phyloP scores from a whole-genome alignment of 2,329 filamentous ascomycete species.

The Colletotrichum chrysophilum region DNA sequence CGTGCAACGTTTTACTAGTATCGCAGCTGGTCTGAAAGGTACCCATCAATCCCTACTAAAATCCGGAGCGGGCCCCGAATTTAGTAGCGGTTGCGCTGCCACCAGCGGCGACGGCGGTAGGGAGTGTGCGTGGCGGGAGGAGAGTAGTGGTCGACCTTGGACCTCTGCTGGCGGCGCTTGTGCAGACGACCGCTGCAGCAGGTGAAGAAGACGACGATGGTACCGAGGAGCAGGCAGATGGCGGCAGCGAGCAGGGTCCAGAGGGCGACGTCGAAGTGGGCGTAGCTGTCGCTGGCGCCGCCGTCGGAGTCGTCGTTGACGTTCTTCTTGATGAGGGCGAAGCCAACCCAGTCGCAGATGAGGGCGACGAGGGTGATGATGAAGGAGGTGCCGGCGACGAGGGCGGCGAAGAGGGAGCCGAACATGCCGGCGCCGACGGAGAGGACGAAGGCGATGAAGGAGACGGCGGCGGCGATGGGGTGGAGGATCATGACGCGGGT shows the following conservation, averaged over 20 bases:
- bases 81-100: constrained; percentile 22
- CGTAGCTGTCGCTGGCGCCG: constrained; percentile 39
- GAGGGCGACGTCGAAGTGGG: constrained; percentile 62
- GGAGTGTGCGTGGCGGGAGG: constrained; percentile 18
- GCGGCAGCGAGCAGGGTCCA: constrained; percentile 66
- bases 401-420: constrained; percentile 55
- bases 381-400: constrained; percentile 55
- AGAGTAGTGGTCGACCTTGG: constrained; percentile 32
- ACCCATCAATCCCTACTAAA: not conserved
- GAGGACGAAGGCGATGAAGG: constrained; percentile 64
- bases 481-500: constrained; percentile 68
- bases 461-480: constrained; percentile 61
- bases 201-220: constrained; percentile 63
- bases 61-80: not conserved
- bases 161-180: constrained; percentile 32
- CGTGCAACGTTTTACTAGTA: not conserved
- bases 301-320: constrained; percentile 50
- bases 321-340: constrained; percentile 57
- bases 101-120: constrained; percentile 19
- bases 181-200: constrained; percentile 61
- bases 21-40: not conserved
- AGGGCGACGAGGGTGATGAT: constrained; percentile 52
- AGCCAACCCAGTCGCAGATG: constrained; percentile 62
- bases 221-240: constrained; percentile 59
- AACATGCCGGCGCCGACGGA: constrained; percentile 56